Evolutionary conservation across 768 basidiomycete species (phyloP).

Genomic region (Lactarius vividus): DNA sequence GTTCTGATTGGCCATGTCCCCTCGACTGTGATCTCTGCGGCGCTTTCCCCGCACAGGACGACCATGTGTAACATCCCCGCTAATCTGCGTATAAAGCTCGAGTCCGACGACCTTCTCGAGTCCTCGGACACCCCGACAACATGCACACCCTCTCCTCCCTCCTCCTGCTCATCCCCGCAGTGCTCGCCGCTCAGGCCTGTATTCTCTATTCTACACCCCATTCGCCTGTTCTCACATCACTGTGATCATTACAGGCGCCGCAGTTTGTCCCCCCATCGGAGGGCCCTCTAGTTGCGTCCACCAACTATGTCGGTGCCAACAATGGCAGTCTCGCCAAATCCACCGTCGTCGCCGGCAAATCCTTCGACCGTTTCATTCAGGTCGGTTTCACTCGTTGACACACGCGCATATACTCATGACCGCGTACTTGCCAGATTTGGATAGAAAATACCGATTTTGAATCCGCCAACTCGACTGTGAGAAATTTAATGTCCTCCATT

Average conservation of each 20-base stretch:
- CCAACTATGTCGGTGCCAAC: conserved; percentile 43
- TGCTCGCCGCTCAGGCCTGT: conserved; percentile 12
- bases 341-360: conserved; percentile 40
- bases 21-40: background rate
- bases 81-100: background rate
- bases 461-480: conserved; percentile 29
- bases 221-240: background rate
- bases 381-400: background rate
- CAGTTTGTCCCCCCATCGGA: conserved; percentile 34
- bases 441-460: conserved; percentile 61
- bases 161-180: conserved; percentile 12
- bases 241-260: conserved; percentile 25
- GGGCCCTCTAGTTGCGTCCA: conserved; percentile 31
- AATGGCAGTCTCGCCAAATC: conserved; percentile 44
- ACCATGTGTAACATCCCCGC: background rate
- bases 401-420: background rate
- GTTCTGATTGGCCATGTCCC: background rate
- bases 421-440: conserved; percentile 43
- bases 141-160: conserved; percentile 10
- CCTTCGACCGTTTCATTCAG: conserved; percentile 48
- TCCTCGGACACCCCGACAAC: background rate
- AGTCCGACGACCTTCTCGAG: background rate
- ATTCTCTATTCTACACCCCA: background rate
- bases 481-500: background rate
- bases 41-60: background rate